Percentiles rank a stretch among this genome's conserved stretches.
Conservation (phyloP, 495 filamentous ascomycete species). For the Hypoxylon perforatum region DNA sequence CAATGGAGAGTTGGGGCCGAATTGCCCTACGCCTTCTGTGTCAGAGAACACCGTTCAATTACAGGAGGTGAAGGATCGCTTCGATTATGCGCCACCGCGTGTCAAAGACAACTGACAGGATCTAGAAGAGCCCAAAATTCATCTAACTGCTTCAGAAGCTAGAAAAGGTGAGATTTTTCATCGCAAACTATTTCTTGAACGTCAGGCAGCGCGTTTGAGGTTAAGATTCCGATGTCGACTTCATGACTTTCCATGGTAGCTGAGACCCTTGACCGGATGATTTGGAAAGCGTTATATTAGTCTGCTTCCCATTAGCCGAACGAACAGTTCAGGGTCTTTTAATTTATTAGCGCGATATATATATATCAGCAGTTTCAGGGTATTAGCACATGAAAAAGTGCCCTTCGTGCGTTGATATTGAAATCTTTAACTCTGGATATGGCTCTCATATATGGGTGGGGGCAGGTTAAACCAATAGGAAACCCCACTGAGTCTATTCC, state of each 20-base stretch:
- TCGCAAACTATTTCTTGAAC: no score
- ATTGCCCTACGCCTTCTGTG: constrained; percentile 5
- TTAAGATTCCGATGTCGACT: no score
- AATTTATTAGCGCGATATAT: no score
- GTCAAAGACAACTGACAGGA: background rate
- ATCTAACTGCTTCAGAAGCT: constrained; percentile 24
- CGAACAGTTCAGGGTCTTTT: no score
- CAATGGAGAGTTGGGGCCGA: constrained; percentile 2
- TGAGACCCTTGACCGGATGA: background rate
- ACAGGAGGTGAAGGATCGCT: constrained; percentile 25
- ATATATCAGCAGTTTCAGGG: no score
- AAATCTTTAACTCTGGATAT: background rate
- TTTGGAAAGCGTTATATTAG: no score
- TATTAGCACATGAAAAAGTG: no score
- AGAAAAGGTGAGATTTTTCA: background rate
- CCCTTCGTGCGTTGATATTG: no score
- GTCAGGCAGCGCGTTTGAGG: no score
- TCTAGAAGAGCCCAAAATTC: constrained; percentile 2
- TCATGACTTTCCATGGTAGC: no score
- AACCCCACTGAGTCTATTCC: background rate
- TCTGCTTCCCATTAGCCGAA: no score
- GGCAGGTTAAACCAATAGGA: background rate
- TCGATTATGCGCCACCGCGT: constrained; percentile 2
- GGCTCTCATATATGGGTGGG: background rate
- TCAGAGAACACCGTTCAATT: constrained; percentile 16